Evolutionary conservation across 129 eudicot genomes (phyloP), one percentile per base, ranked within the genome.

Genomic region (Apium graveolens): DNA sequence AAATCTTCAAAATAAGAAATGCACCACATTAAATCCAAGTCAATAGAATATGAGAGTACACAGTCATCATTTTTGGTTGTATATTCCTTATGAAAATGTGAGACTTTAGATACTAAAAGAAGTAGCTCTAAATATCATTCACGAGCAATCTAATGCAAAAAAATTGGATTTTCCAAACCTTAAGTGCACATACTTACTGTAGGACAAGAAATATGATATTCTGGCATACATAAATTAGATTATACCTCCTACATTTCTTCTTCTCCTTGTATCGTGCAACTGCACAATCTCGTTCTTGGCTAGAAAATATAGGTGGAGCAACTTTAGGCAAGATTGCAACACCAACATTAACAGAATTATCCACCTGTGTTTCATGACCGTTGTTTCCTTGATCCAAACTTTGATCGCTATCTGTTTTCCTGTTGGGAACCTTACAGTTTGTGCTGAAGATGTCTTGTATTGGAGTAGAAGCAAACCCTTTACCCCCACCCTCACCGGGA

Each of bases 251-350:
- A 69, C 84, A 85, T 86, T 90, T 91, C 91, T 85, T 94, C 86
- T 94, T 94, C 80, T 94, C 97, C 84, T 94, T 94, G 87, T 94
- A 94, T 24, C 98, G 92, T 13, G 91, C 82, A 77, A 94, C 13
- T 0, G 98, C 98, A 16, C 92, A 79, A 70, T 90, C 96, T 51
- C 98, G 75, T 63, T 91, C 97, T 42, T 88, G 96, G 73, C 81
- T 89, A 72, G 84, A 89, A 39, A 91, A 73, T 72, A 89, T 97
- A 73, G 83, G 86, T 35, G 80, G 46, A 81, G 75, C 80, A 35
- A 77, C 81, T 83, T 73, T 79, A 38, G 91, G 97, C 70, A 81
- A 68, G 69, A 73, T 44, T 8, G 76, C 18, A 66, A 72, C 76
- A 48, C 88, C 91, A 81, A 69, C 44, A 29, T 44, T 72, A 41